These are phyloP conservation scores for Obba rivulosa DNA, from an alignment of 768 basidiomycete species.

Conservation along the genomic window DNA sequence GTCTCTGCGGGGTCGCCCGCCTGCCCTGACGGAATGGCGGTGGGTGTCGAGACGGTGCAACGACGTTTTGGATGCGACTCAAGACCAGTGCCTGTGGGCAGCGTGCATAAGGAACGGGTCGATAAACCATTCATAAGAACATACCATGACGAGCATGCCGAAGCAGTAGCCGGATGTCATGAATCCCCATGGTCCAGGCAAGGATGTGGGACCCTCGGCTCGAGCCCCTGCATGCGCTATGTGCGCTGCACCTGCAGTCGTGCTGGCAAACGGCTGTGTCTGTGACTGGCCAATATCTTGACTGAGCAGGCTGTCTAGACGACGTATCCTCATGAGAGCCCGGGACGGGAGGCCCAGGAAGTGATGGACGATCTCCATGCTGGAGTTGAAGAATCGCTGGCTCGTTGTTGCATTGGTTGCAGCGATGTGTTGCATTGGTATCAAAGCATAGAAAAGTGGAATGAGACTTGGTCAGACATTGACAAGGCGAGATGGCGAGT, in stretches of 20 bases:
- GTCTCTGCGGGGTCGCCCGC: conserved; percentile 6
- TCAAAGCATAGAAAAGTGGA: too few species aligned
- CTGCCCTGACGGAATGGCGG: conserved; percentile 20
- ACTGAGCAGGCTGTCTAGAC: conserved; percentile 26
- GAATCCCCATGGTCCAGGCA: conserved; percentile 68
- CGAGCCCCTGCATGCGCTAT: conserved; percentile 2
- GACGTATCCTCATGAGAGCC: conserved; percentile 34
- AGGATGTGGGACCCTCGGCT: not conserved
- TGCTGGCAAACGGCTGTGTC: conserved; percentile 2
- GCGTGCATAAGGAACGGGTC: not conserved
- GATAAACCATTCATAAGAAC: conserved; percentile 7
- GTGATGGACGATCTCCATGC: conserved; percentile 20
- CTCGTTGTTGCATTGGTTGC: too few species aligned
- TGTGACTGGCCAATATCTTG: conserved; percentile 11
- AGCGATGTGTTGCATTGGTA: too few species aligned
- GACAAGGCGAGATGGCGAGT: too few species aligned
- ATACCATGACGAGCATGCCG: conserved; percentile 61
- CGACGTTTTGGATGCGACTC: conserved; percentile 74
- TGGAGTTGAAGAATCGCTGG: conserved; percentile 14
- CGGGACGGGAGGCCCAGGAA: conserved; percentile 38
- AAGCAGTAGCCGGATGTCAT: conserved; percentile 69
- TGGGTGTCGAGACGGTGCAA: conserved; percentile 55
- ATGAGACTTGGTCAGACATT: too few species aligned
- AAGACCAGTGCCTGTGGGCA: conserved; percentile 52
- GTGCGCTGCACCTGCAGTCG: conserved; percentile 4